These are phyloP conservation scores for Vachellia pachyceras DNA, from an alignment of 306 rosid genomes.

Conservation along the genomic window DNA sequence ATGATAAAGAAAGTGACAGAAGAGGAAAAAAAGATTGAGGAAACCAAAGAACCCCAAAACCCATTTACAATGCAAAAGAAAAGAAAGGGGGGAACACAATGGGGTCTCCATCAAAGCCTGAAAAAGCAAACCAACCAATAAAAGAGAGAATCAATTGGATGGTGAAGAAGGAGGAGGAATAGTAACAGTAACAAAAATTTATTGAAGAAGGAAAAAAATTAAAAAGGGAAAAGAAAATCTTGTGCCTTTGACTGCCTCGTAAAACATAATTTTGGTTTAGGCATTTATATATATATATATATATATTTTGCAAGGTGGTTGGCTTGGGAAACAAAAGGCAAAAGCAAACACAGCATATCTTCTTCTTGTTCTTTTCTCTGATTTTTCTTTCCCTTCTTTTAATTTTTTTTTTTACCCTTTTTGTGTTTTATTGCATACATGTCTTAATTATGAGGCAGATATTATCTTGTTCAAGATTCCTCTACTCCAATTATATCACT, in stretches of 20 bases:
- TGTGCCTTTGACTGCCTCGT: conserved; percentile 84
- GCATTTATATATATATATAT: too few species aligned
- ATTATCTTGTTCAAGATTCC: too few species aligned
- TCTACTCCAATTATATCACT: too few species aligned
- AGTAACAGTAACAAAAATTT: neutral
- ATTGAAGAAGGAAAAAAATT: conserved; percentile 1
- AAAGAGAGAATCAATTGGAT: conserved; percentile 28
- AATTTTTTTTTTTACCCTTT: neutral
- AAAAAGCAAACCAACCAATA: conserved; percentile 43
- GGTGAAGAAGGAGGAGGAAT: neutral
- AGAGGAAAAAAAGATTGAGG: conserved; percentile 63
- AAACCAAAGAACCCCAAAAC: conserved; percentile 47
- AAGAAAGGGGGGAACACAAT: conserved; percentile 35
- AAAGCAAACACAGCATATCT: conserved; percentile 69
- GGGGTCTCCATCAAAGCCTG: conserved; percentile 64
- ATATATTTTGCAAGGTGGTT: conserved; percentile 47
- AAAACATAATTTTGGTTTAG: conserved; percentile 52
- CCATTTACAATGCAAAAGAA: conserved; percentile 48
- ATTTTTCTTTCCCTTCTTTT: neutral
- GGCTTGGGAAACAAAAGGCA: conserved; percentile 70
- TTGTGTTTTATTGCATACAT: neutral
- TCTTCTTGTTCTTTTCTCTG: conserved; percentile 51
- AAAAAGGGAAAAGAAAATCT: conserved; percentile 25
- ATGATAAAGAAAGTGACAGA: conserved; percentile 61
- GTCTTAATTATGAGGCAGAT: neutral